These are phyloP conservation scores for Termitomyces sp. DNA, from an alignment of 768 basidiomycete genomes.

Conservation along the genomic window DNA sequence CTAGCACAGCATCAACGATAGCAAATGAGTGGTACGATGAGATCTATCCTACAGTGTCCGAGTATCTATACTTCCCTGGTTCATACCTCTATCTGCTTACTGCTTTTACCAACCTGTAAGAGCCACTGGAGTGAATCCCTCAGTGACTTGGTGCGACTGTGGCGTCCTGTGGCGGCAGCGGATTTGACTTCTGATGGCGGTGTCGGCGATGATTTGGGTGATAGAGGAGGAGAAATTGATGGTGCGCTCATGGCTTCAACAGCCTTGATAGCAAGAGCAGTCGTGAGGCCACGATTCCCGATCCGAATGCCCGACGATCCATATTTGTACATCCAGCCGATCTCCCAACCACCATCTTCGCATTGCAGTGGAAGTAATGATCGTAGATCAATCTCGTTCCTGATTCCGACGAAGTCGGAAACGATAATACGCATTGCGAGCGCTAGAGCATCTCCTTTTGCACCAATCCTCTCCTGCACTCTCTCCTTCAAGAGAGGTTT, in stretches of 20 bases:
- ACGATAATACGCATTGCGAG: constrained; percentile 52
- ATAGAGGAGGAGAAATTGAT: constrained; percentile 8
- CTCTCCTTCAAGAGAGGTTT: constrained; percentile 37
- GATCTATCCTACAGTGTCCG: neutral
- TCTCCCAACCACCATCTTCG: constrained; percentile 52
- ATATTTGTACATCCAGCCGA: constrained; percentile 53
- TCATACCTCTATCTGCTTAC: constrained; percentile 15
- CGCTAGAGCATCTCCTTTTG: constrained; percentile 44
- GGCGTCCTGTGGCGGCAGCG: constrained; percentile 8
- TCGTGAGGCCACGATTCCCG: constrained; percentile 50
- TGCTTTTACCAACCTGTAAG: constrained; percentile 16
- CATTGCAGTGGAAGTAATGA: constrained; percentile 40
- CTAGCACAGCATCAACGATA: neutral
- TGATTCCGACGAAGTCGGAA: constrained; percentile 33
- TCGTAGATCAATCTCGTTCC: constrained; percentile 37
- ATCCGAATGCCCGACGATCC: constrained; percentile 42
- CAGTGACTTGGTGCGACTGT: constrained; percentile 20
- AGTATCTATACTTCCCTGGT: neutral
- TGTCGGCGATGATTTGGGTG: constrained; percentile 9
- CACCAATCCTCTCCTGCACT: constrained; percentile 43
- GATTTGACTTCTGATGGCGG: constrained; percentile 5
- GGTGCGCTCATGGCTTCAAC: constrained; percentile 24
- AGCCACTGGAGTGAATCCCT: constrained; percentile 25
- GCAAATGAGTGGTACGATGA: neutral
- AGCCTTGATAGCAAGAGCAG: constrained; percentile 48